phyloP scores from a whole-genome alignment of 192 early-diverging fungal genomes.

The Dissophora ornata region DNA sequence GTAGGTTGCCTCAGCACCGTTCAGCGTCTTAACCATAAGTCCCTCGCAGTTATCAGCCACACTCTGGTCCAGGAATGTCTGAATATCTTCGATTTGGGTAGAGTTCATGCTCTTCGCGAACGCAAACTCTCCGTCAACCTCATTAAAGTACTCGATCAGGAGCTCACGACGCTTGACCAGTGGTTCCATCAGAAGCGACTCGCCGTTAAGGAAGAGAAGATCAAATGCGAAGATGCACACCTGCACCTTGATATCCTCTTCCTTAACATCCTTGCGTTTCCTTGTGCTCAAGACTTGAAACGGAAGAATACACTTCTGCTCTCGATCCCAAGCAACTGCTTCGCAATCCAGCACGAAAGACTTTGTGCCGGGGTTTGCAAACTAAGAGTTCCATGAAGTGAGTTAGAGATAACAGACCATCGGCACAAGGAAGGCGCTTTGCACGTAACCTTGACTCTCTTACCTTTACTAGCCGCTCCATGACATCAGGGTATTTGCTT shows the following conservation, averaged over 20 bases:
- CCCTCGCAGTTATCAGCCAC: conserved; percentile 95
- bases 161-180: conserved; percentile 81
- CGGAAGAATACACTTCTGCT: conserved; percentile 88
- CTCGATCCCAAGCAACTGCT: conserved; percentile 97
- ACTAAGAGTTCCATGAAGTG: too few relatives aligned
- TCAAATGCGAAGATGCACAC: conserved; percentile 99
- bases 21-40: conserved; percentile 96
- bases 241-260: conserved; percentile 92
- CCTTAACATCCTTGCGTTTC: conserved; percentile 93
- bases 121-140: conserved; percentile 86
- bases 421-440: too few relatives aligned
- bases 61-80: conserved; percentile 86
- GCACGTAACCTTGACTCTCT: too few relatives aligned
- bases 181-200: conserved; percentile 83
- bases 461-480: conserved; percentile 80
- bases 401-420: too few relatives aligned
- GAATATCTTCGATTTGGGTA: conserved; percentile 92
- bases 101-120: conserved; percentile 90
- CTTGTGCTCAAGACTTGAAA: conserved; percentile 97
- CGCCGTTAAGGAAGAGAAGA: conserved; percentile 92
- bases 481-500: conserved; percentile 93
- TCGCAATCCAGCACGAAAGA: conserved; percentile 99
- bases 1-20: conserved; percentile 86
- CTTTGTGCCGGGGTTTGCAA: conserved; percentile 67
- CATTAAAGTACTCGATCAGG: conserved; percentile 75